Evolutionary conservation across 441 rosid species (phyloP).

Genomic region (Arabidopsis hybrid): DNA sequence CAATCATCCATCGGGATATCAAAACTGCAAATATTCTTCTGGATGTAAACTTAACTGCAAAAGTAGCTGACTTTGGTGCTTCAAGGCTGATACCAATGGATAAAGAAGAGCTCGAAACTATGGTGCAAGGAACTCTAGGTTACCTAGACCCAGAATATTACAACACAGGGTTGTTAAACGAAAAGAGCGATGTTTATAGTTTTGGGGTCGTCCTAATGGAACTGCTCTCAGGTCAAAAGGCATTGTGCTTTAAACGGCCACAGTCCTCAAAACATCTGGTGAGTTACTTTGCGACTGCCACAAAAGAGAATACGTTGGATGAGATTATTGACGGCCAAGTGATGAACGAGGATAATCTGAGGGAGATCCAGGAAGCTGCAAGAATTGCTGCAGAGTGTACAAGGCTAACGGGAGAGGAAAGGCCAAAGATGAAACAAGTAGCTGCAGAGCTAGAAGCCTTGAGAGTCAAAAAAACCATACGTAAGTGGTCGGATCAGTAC

Average conservation of each 20-base stretch:
- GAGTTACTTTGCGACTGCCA: slow-evolving; percentile 19
- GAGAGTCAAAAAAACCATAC: not conserved
- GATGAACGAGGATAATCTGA: not conserved
- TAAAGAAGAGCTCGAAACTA: slow-evolving; percentile 32
- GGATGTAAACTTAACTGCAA: slow-evolving; percentile 33
- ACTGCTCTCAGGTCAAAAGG: not conserved
- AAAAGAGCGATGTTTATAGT: slow-evolving; percentile 31
- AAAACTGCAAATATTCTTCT: slow-evolving; percentile 40
- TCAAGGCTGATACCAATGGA: slow-evolving; percentile 33
- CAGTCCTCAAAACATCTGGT: not conserved
- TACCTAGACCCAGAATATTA: slow-evolving; percentile 34
- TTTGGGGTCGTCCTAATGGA: slow-evolving; percentile 5
- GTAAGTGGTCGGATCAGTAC: not conserved
- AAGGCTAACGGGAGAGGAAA: not conserved
- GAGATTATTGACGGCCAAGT: not conserved
- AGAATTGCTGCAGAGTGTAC: not conserved
- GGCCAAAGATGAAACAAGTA: slow-evolving; percentile 15
- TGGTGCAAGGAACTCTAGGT: slow-evolving; percentile 35
- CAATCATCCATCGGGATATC: slow-evolving; percentile 40
- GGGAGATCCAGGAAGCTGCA: not conserved
- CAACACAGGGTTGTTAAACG: slow-evolving; percentile 17
- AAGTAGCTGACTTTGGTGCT: slow-evolving; percentile 42
- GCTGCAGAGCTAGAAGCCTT: slow-evolving; percentile 9
- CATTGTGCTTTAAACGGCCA: not conserved
- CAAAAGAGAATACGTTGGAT: slow-evolving; percentile 2